Conservation (phyloP, 352 stramenopile species). For the Globisporangium mamillatum region DNA sequence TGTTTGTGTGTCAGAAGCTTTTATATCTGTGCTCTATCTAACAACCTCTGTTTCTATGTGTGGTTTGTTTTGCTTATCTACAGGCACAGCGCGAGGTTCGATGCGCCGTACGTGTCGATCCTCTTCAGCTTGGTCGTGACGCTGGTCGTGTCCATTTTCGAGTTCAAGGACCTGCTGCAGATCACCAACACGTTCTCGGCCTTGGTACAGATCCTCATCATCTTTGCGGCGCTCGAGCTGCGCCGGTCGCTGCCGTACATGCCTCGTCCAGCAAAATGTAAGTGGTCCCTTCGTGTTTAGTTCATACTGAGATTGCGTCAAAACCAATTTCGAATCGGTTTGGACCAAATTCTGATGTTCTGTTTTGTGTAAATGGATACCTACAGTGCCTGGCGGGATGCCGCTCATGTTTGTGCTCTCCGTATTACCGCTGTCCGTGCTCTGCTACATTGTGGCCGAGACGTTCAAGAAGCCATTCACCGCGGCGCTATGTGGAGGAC, state of each 20-base stretch:
- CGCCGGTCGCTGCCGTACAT: conserved; percentile 56
- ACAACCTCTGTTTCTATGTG: background rate
- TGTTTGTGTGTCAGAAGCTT: background rate
- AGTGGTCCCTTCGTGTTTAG: background rate
- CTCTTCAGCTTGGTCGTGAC: conserved; percentile 24
- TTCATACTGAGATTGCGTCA: background rate
- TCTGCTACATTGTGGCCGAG: conserved; percentile 21
- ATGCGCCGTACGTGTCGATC: conserved; percentile 29
- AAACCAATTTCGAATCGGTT: background rate
- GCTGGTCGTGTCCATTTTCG: conserved; percentile 24
- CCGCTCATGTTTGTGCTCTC: conserved; percentile 24
- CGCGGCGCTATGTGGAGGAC: conserved; percentile 11
- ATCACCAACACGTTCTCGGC: conserved; percentile 85
- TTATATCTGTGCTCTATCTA: background rate
- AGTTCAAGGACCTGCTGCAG: conserved; percentile 53
- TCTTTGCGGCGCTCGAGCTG: conserved; percentile 84
- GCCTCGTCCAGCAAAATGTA: conserved; percentile 39
- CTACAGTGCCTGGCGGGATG: conserved; percentile 24
- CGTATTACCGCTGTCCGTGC: conserved; percentile 18
- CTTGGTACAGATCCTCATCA: conserved; percentile 71
- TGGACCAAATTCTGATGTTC: background rate
- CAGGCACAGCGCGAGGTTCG: conserved; percentile 31
- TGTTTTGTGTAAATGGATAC: background rate
- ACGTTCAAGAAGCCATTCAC: conserved; percentile 15
- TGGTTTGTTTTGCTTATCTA: conserved; percentile 3